Evolutionary conservation across 1,284 basidiomycete genomes (phyloP), one percentile per base, ranked within the genome.

Genomic region (Marasmius fiardii): DNA sequence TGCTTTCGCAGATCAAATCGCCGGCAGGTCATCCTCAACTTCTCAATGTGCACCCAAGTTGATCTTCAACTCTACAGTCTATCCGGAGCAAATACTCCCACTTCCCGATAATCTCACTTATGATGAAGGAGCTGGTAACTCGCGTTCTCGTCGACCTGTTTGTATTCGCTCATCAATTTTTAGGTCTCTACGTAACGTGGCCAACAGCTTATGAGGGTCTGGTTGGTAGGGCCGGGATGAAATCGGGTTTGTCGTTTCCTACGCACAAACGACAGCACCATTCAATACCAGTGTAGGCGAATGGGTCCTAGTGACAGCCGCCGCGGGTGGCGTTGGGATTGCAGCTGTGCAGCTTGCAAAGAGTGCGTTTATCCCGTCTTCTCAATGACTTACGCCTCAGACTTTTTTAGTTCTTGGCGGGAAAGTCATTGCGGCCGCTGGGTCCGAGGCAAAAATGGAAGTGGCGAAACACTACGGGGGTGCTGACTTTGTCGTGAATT

Each of bases 261-360:
- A 44, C 41, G 37, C 53, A 28, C 28, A 28, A 28, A 41, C 41
- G 44, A 55, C 43, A 60, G 66, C 23, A 61, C 60, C 60, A 41
- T 8, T n/a, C 7, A 21, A 37, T 35, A 12, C n/a, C 20, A 33
- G 48, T 48, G 20, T 48, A 91, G 91, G 87, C 24, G 93, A 97
- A 73, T 94, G 90, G 83, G 84, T 95, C 1, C 81, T 96, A 14
- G 86, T 96, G 5, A 90, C 89, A 52, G 93, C 92, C 10, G 90
- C 90, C n/a, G 92, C 92, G 1, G 92, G 92, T 11, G 95, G 95
- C 24, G 95, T 99, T 3, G 96, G 96, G 0, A 85, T 98, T 50
- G 86, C 87, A 7, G 95, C 95, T 3, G 86, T 93, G 14, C 95
- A 97, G 67, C 78, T 96, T 52, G 94, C 92, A 16, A 95, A 95